Evolutionary conservation across 164 flowering plant genomes (phyloP), one percentile per base, ranked within the genome.

Genomic region (Macadamia tetraphylla): DNA sequence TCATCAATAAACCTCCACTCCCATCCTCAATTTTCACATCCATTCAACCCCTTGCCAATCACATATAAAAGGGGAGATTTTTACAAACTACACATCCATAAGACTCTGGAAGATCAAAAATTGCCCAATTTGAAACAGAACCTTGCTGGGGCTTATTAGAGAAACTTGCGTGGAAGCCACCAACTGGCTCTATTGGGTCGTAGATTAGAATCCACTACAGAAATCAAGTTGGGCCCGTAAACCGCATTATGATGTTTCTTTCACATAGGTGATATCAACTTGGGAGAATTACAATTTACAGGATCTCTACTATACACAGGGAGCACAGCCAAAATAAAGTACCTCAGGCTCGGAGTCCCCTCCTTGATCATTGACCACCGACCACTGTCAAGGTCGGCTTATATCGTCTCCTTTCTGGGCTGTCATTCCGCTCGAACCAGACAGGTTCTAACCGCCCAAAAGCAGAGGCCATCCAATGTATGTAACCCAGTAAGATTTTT

Each of bases 251-350:
- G 78, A 60, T 71, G 68, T 53, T 61, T 72, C 71, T 74, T 23
- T 81, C 76, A 48, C 67, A 71, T 67, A 68, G 74, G 55, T 70
- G 68, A 76, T 76, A 74, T 71, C 78, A 70, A 78, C 40, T 76
- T 31, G 73, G 67, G 75, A 74, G 72, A 80, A 77, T 67, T 62
- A 57, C 74, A 76, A 35, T 35, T 35, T 35, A 35, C 40, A 35
- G 40, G 55, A 69, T 66, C 58, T 49, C 51, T 63, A 48, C 63
- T 80, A 76, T 82, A 62, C 77, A 79, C 73, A 77, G 58, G 58
- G 78, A 67, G 67, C 58, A 18, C 66, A 52, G 10, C 62, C 53
- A 35, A 35, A 35, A 5, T 35, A 5, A n/a, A 67, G 40, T 73
- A 74, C 78, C 79, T 71, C 58, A 40, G 67, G 56, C 40, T 2